Percentiles rank a stretch among this genome's conserved stretches.
These are phyloP conservation scores for Naegleria gruberi DNA, from an alignment of 208 protist species.

Conservation along the genomic window DNA sequence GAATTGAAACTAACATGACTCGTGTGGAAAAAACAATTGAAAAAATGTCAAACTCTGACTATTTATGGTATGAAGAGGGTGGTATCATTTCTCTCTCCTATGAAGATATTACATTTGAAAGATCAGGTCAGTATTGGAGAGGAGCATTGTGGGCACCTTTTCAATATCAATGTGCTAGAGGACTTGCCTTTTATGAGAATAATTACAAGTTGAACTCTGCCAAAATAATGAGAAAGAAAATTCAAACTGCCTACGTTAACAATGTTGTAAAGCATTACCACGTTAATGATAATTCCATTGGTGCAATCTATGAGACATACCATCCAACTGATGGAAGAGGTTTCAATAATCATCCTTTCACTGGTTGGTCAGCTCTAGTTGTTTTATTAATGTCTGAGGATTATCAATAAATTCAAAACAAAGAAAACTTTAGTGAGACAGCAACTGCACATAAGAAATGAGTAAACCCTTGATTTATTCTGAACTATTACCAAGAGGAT, in stretches of 20 bases:
- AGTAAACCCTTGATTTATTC: no score
- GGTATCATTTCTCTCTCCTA: neutral
- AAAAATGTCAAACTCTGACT: neutral
- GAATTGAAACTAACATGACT: neutral
- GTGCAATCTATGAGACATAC: neutral
- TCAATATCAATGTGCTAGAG: neutral
- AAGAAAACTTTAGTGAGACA: no score
- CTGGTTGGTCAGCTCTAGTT: neutral
- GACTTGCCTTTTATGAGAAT: neutral
- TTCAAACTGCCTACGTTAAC: neutral
- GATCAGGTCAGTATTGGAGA: neutral
- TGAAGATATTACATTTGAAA: neutral
- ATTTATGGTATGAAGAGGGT: neutral
- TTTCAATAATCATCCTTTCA: neutral
- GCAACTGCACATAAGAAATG: no score
- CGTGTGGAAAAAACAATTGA: neutral
- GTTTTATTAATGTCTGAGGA: neutral
- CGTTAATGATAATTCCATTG: neutral
- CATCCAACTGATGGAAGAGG: neutral
- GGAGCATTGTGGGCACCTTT: neutral
- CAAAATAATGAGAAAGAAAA: neutral
- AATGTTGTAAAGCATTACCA: neutral
- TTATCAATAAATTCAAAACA: slow-evolving; percentile 6
- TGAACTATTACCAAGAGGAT: no score
- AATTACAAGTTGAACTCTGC: neutral